Percentiles rank a stretch among this genome's conserved stretches.
phyloP scores from a whole-genome alignment of 257 asterid species.

The Linaria vulgaris region DNA sequence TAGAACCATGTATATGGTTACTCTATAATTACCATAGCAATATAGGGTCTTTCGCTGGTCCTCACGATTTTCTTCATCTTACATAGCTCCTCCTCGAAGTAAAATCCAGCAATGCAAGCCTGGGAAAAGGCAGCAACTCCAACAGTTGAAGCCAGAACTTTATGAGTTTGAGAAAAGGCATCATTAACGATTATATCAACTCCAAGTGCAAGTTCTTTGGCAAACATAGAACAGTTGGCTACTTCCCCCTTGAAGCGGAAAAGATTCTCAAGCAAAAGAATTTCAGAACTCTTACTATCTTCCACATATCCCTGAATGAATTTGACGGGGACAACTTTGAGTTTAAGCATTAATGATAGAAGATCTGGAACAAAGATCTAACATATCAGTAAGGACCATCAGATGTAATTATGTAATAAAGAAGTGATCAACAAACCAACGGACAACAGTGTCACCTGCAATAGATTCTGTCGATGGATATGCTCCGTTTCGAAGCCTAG shows the following conservation, averaged over 20 bases:
- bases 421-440: slow-evolving; percentile 23
- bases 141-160: slow-evolving; percentile 84
- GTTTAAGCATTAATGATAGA: slow-evolving; percentile 59
- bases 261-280: slow-evolving; percentile 73
- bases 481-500: slow-evolving; percentile 29
- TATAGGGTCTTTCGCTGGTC: slow-evolving; percentile 52
- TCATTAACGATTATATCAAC: slow-evolving; percentile 88
- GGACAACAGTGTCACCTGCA: slow-evolving; percentile 49
- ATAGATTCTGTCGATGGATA: slow-evolving; percentile 42
- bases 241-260: slow-evolving; percentile 59
- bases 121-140: slow-evolving; percentile 69
- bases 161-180: slow-evolving; percentile 78
- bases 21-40: slow-evolving; percentile 64
- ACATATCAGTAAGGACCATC: slow-evolving; percentile 12
- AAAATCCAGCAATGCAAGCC: slow-evolving; percentile 76
- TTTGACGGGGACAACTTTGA: slow-evolving; percentile 61
- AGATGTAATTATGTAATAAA: slow-evolving; percentile 4
- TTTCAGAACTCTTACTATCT: slow-evolving; percentile 31
- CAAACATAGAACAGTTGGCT: slow-evolving; percentile 66
- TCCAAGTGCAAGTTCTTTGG: slow-evolving; percentile 60
- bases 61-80: slow-evolving; percentile 59
- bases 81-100: slow-evolving; percentile 61
- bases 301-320: slow-evolving; percentile 34
- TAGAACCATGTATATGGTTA: slow-evolving; percentile 24
- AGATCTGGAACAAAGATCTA: slow-evolving; percentile 48